Conservation (phyloP, 1,284 basidiomycete genomes). For the Puccinia brachypodii region DNA sequence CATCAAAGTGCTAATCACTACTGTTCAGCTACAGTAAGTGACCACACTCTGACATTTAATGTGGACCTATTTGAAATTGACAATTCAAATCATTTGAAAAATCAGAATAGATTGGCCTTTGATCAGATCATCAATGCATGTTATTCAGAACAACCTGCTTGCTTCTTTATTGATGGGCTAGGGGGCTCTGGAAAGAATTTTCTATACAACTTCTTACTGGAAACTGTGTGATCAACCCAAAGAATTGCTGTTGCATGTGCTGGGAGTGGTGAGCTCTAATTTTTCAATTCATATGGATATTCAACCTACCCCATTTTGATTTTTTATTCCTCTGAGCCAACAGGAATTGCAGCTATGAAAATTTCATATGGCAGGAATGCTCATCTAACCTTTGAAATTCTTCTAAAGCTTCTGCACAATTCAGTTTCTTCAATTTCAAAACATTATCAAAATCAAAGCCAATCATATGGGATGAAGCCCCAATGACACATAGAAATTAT, state of each 20-base stretch:
- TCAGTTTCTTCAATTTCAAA: not conserved
- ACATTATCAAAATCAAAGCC: not conserved
- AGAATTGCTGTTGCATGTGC: not conserved
- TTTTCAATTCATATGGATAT: not conserved
- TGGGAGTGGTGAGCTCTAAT: not conserved
- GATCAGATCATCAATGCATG: not conserved
- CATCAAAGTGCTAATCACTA: no score
- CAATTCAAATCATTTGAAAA: not conserved
- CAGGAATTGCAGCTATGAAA: not conserved
- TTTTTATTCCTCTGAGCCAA: not conserved
- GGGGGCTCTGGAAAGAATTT: not conserved
- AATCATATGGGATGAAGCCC: conserved; percentile 24
- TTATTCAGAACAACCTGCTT: not conserved
- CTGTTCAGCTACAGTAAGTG: no score
- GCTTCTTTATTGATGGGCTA: not conserved
- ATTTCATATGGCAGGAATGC: not conserved
- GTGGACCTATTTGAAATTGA: not conserved
- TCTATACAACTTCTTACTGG: not conserved
- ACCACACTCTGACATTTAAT: no score
- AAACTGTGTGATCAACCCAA: not conserved
- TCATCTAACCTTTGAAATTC: not conserved
- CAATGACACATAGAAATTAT: not conserved
- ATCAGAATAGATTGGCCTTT: not conserved
- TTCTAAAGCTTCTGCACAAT: not conserved
- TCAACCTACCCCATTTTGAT: not conserved